Evolutionary conservation across 306 rosid species (phyloP).

Genomic region (Sicyos baderoa): DNA sequence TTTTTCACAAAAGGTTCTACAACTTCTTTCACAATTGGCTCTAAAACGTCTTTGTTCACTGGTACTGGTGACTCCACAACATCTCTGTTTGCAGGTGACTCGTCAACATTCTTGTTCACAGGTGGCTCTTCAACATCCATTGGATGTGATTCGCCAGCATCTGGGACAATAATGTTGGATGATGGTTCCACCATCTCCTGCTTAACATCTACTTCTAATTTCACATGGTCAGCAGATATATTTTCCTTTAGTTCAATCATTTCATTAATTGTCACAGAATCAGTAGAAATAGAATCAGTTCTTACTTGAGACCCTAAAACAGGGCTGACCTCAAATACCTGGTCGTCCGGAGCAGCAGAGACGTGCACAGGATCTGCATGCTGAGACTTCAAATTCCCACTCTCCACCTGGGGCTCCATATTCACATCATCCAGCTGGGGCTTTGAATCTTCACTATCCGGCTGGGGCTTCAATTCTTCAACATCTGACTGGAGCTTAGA

Average conservation of each 20-base stretch:
- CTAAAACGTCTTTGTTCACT: conserved; percentile 8
- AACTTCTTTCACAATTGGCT: conserved; percentile 20
- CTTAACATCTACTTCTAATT: conserved; percentile 92
- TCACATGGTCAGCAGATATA: conserved; percentile 97
- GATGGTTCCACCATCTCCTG: conserved; percentile 99
- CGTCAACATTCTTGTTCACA: conserved; percentile 28
- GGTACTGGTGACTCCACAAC: conserved; percentile 13
- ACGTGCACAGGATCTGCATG: conserved; percentile 37
- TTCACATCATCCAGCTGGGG: conserved; percentile 37
- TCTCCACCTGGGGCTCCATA: conserved; percentile 40
- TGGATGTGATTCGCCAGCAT: conserved; percentile 65
- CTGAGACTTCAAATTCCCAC: conserved; percentile 40
- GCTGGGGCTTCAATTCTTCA: conserved; percentile 3
- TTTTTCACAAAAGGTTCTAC: conserved; percentile 30
- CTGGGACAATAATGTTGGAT: conserved; percentile 60
- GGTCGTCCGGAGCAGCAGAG: conserved; percentile 59
- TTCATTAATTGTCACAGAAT: conserved; percentile 97
- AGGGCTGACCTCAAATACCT: conserved; percentile 99
- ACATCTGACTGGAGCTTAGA: conserved; percentile 8
- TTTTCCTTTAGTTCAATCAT: conserved; percentile 97
- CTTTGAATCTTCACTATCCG: conserved; percentile 16
- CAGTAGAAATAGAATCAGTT: conserved; percentile 99
- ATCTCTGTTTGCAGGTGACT: conserved; percentile 14
- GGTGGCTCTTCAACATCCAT: conserved; percentile 57
- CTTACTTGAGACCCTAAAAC: conserved; percentile 89